Evolutionary conservation across 2,329 filamentous ascomycete species (phyloP).

Genomic region (Neofusicoccum parvum): DNA sequence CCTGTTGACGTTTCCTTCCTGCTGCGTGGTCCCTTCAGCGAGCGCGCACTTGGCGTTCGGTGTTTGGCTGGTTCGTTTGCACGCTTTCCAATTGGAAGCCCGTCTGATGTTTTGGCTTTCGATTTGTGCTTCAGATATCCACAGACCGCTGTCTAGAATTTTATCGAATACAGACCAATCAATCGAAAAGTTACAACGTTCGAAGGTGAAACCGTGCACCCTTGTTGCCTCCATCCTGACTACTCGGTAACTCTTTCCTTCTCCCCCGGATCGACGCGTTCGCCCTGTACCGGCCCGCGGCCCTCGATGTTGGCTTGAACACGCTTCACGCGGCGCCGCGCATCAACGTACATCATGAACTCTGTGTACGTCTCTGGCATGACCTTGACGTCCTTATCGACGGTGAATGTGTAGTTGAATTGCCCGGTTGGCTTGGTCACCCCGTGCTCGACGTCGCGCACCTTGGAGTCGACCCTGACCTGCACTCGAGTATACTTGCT

Average conservation of each 20-base stretch:
- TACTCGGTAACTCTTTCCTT: slow-evolving; percentile 38
- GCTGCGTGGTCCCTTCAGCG: not conserved
- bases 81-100: not conserved
- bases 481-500: slow-evolving; percentile 63
- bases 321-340: slow-evolving; percentile 57
- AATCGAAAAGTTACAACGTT: not conserved
- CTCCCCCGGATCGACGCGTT: slow-evolving; percentile 17
- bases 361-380: slow-evolving; percentile 66
- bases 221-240: not conserved
- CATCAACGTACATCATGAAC: slow-evolving; percentile 68
- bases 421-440: slow-evolving; percentile 69
- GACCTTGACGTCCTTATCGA: slow-evolving; percentile 65
- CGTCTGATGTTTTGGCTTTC: not conserved
- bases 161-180: not conserved
- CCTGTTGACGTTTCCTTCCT: not conserved
- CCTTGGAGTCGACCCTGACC: slow-evolving; percentile 71
- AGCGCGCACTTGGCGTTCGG: not conserved
- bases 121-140: slow-evolving; percentile 1
- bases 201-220: not conserved
- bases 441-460: slow-evolving; percentile 71
- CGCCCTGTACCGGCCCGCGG: slow-evolving; percentile 1
- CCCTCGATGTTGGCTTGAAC: slow-evolving; percentile 47
- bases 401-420: slow-evolving; percentile 75
- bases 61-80: not conserved
- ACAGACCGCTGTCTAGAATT: slow-evolving; percentile 3